Evolutionary conservation across 1,139 yeast genomes (phyloP).

Genomic region (Spathaspora jeffriesii): DNA sequence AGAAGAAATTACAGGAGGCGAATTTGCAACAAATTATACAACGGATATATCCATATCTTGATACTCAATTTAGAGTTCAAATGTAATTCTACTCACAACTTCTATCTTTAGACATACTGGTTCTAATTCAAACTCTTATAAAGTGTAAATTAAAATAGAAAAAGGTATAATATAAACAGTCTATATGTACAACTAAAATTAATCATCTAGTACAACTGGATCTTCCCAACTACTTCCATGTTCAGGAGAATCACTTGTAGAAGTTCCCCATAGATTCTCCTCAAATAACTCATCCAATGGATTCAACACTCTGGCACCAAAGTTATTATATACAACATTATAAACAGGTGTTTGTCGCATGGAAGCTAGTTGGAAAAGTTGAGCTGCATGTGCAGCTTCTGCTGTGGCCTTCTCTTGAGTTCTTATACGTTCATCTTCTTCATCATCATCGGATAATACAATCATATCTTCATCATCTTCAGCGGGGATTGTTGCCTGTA

Average conservation of each 20-base stretch:
- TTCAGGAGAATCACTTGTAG: not conserved
- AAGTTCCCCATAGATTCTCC: not conserved
- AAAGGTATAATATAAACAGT: too few relatives aligned
- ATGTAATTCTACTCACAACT: too few relatives aligned
- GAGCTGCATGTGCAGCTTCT: not conserved
- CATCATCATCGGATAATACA: constrained; percentile 30
- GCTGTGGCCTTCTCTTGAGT: constrained; percentile 2
- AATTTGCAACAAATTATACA: too few relatives aligned
- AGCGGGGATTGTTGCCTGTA: not conserved
- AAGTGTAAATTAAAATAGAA: too few relatives aligned
- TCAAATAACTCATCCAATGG: not conserved
- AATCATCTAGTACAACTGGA: constrained; percentile 7
- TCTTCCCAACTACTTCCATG: constrained; percentile 13
- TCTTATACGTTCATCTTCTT: constrained; percentile 17
- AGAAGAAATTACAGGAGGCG: too few relatives aligned
- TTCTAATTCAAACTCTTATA: too few relatives aligned
- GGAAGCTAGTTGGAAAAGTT: not conserved
- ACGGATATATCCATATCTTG: too few relatives aligned
- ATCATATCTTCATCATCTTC: constrained; percentile 21
- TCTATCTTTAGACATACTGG: too few relatives aligned
- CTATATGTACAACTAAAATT: too few relatives aligned
- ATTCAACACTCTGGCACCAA: not conserved
- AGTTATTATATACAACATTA: not conserved
- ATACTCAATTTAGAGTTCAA: too few relatives aligned
- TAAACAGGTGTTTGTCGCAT: not conserved